Evolutionary conservation across 2,329 filamentous ascomycete species (phyloP), one percentile per base, ranked within the genome.

Genomic region (Trichoderma sp.): DNA sequence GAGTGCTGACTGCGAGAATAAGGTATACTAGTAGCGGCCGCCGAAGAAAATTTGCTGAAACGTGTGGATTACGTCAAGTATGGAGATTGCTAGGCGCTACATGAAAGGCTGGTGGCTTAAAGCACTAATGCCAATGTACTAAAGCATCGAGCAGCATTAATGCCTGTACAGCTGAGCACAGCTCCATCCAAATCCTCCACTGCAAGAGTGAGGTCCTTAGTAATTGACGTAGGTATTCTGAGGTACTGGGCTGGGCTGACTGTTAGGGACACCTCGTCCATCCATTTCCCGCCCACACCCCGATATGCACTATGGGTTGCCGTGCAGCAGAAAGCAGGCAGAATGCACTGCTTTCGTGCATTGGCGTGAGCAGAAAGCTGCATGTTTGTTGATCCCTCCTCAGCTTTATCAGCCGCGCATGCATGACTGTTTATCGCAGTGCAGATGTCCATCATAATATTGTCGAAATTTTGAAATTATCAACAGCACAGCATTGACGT

Each of bases 321-420:
- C 60, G 53, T 70, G 68, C 68, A 56, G 58, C 68, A 70, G 24
- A 18, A 36, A 61, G 68, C 57, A 63, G 68, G 57, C 47, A 47
- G 56, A 67, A 51, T 53, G 66, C 66, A 70, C 18, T 62, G 66
- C 66, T 70, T 70, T 71, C 58, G 68, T 71, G 68, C 68, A 63
- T 64, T 71, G 68, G 68, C 63, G 63, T 34, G 30, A 18, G 43
- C 26, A 56, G 56, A 15, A 32, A 21, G 43, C 43, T 70, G 68
- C 67, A 64, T 57, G 21, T 64, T 60, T 71, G 68, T 71, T 71
- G 68, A 70, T 70, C 57, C 56, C 39, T 26, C 5, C 18, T 34
- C 24, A 39, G 66, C 30, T 21, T 32, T 21, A 15, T 70, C 57
- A 62, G 58, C 67, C 30, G 56, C 6, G 64, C 64, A 32, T 60